Conservation (phyloP, 2,329 filamentous ascomycete genomes). For the Aureobasidium sp. region DNA sequence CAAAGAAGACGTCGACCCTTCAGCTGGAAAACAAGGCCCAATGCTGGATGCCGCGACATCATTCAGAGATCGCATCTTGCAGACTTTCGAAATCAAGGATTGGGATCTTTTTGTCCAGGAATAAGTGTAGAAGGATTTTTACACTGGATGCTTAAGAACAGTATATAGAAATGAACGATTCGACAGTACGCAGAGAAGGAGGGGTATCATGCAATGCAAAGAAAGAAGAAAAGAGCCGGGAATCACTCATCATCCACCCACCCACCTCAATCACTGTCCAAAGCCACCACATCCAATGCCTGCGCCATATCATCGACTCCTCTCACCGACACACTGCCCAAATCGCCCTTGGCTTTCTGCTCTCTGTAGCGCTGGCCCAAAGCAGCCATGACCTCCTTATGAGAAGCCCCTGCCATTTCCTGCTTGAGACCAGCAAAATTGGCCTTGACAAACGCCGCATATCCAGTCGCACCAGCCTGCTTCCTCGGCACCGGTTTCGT, state of each 20-base stretch:
- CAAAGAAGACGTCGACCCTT: conserved; percentile 63
- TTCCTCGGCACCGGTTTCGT: conserved; percentile 66
- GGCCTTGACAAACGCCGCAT: conserved; percentile 57
- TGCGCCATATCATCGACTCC: conserved; percentile 20
- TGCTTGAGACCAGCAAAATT: conserved; percentile 57
- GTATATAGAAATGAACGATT: background rate
- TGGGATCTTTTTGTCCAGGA: conserved; percentile 62
- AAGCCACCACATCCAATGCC: conserved; percentile 21
- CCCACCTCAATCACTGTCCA: conserved; percentile 20
- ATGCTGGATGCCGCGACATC: conserved; percentile 56
- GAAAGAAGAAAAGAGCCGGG: conserved; percentile 2
- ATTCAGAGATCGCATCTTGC: conserved; percentile 64
- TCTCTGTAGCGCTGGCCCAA: conserved; percentile 57
- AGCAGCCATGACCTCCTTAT: conserved; percentile 63
- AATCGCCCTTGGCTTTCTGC: conserved; percentile 31
- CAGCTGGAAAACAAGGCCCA: conserved; percentile 58
- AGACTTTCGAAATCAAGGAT: conserved; percentile 70
- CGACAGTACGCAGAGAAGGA: background rate
- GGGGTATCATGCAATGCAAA: conserved; percentile 10
- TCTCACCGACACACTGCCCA: background rate
- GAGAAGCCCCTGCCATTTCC: conserved; percentile 48
- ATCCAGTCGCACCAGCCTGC: conserved; percentile 32
- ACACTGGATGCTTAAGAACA: background rate
- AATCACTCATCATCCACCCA: background rate
- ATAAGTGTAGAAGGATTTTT: background rate